These are phyloP conservation scores for Globisporangium lucens DNA, from an alignment of 352 stramenopile genomes.

Conservation along the genomic window DNA sequence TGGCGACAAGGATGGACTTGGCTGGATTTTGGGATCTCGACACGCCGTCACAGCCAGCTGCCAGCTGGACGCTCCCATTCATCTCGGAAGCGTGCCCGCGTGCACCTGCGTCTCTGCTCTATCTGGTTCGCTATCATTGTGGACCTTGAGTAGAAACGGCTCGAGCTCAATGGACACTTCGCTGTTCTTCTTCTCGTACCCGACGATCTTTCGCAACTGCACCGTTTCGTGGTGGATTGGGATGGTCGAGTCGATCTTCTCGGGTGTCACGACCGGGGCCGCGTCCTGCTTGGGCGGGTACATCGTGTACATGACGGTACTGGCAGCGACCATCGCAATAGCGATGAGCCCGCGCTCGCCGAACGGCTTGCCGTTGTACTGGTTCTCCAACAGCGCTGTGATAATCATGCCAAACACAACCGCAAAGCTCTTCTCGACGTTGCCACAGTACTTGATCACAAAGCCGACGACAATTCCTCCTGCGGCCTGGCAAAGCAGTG, in stretches of 20 bases:
- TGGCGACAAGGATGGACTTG: not conserved
- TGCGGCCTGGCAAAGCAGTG: conserved; percentile 65
- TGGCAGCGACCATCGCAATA: conserved; percentile 57
- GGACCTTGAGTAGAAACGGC: conserved; percentile 32
- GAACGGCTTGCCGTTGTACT: conserved; percentile 74
- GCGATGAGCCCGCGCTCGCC: conserved; percentile 47
- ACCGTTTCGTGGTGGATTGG: conserved; percentile 7
- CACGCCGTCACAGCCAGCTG: not conserved
- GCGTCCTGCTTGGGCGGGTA: conserved; percentile 41
- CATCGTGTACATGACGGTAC: conserved; percentile 69
- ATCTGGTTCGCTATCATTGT: not conserved
- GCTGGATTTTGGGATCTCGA: not conserved
- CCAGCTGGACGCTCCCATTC: not conserved
- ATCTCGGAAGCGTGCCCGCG: conserved; percentile 10
- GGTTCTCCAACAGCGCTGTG: conserved; percentile 62
- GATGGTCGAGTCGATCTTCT: conserved; percentile 18
- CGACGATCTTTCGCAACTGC: conserved; percentile 15
- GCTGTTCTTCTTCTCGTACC: conserved; percentile 37
- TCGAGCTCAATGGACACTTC: conserved; percentile 30
- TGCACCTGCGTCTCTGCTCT: not conserved
- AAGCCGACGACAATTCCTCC: conserved; percentile 76
- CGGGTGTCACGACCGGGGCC: conserved; percentile 19
- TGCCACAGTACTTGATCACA: conserved; percentile 84
- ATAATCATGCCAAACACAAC: conserved; percentile 81
- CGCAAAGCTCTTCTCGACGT: conserved; percentile 83